Base-by-base conservation (phyloP, 1,139 yeast species). In the Saccharomyces pastorianus region DNA sequence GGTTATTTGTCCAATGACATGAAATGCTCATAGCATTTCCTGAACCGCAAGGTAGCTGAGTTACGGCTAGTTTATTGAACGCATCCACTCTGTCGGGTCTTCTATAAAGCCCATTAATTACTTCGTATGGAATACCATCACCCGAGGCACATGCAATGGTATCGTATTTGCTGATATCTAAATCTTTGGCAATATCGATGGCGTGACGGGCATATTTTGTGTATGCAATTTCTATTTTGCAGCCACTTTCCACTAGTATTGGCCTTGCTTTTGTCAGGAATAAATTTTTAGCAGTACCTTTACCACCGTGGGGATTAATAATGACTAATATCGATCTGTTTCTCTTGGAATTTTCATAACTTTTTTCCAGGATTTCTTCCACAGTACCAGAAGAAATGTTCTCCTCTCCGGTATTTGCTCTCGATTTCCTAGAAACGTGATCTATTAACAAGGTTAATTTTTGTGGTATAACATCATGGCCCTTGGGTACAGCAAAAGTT, bases 91-190 rank as follows among this genome's bases (percentile, higher is more conserved):
- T 82, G 67, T 89, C 96, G 0, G 73, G 65, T 26, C 89, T 76
- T 53, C 59, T 62, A 59, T 82, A 88, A 46, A 93, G 74, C 2
- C 98, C 99, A 68, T 93, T 93, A 50, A 90, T 79, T 6, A 93
- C 89, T 68, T 93, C 98, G 70, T 91, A 95, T 1, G 98, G 97
- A 46, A 89, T 83, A 9, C 99, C 99, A 72, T 93, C 99, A 4
- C 99, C 99, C 0, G 96, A 88, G 51, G 96, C 93, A 71, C 98
- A 90, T 0, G 88, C 86, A 46, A 93, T 77, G 2, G 87, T 79
- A 68, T 91, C 98, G 65, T 80, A 90, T 50, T 76, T 73, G 9
- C 75, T 73, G 3, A 83, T 63, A 57, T 83, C 82, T 56, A 84
- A 58, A 1, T 73, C 73, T 47, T 72, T 69, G 1, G 87, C 95